Percentiles rank a stretch among this genome's conserved stretches.
phyloP scores from a whole-genome alignment of 108 stramenopile species.

The Skeletonema tropicum region DNA sequence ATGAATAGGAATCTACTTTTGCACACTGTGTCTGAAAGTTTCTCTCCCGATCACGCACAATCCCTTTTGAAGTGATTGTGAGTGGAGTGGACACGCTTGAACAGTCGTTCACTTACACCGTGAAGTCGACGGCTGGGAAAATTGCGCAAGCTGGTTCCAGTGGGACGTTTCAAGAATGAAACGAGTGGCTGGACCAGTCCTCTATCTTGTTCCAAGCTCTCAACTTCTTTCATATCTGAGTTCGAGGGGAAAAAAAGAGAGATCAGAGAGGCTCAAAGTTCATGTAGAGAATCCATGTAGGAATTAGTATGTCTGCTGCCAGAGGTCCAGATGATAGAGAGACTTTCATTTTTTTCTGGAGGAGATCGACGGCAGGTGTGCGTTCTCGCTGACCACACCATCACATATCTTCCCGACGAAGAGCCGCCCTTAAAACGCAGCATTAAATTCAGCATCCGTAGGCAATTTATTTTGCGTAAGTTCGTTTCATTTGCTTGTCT shows the following conservation, averaged over 20 bases:
- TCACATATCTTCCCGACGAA: not conserved
- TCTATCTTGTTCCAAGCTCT: not conserved
- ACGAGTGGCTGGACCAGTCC: not conserved
- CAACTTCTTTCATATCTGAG: too few relatives aligned
- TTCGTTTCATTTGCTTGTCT: not conserved
- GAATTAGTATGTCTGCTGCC: not conserved
- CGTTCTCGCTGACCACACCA: not conserved
- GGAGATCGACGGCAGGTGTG: not conserved
- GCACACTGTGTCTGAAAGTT: not conserved
- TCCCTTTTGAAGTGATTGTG: not conserved
- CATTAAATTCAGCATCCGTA: not conserved
- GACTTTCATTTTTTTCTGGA: not conserved
- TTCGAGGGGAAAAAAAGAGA: not conserved
- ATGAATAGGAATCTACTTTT: not conserved
- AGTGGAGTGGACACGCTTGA: too few relatives aligned
- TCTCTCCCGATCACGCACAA: not conserved
- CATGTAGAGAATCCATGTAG: not conserved
- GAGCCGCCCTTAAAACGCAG: not conserved
- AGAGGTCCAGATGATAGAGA: not conserved
- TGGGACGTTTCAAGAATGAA: not conserved
- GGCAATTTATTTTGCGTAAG: conserved; percentile 7
- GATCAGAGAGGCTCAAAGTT: not conserved
- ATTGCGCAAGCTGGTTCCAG: not conserved
- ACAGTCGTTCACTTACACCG: too few relatives aligned
- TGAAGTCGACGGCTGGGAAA: too few relatives aligned